Evolutionary conservation across 257 asterid genomes (phyloP).

Genomic region (Capsicum baccatum): DNA sequence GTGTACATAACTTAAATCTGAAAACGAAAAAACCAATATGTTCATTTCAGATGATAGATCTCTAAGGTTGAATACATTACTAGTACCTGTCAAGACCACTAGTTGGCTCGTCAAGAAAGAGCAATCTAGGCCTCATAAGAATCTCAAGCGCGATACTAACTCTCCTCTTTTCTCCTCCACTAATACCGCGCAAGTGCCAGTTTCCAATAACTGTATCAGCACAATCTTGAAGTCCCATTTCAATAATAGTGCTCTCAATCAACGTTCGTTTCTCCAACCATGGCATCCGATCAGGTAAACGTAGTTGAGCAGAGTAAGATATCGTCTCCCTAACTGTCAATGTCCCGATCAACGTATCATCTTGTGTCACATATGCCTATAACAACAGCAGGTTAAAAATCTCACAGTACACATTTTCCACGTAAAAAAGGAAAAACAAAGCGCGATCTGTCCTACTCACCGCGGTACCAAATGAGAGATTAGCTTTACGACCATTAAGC

Average conservation of each 20-base stretch:
- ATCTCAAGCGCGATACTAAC: constrained; percentile 95
- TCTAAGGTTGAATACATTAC: neutral
- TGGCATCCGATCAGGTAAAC: constrained; percentile 86
- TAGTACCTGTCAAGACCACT: constrained; percentile 93
- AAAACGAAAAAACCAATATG: neutral
- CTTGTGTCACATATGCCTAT: constrained; percentile 97
- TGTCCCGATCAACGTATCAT: constrained; percentile 92
- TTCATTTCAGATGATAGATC: neutral
- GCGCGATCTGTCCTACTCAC: constrained; percentile 46
- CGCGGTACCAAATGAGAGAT: constrained; percentile 88
- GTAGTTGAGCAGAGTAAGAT: constrained; percentile 75
- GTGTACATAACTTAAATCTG: neutral
- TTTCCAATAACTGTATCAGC: constrained; percentile 96
- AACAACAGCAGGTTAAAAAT: neutral
- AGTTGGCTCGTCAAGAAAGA: constrained; percentile 95
- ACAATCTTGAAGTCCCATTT: constrained; percentile 98
- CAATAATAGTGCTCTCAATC: constrained; percentile 91
- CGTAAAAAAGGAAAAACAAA: neutral
- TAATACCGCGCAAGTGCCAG: constrained; percentile 94
- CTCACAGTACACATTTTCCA: neutral
- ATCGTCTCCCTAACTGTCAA: constrained; percentile 91
- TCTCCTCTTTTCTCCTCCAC: constrained; percentile 94
- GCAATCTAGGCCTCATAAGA: constrained; percentile 90
- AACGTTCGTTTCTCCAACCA: constrained; percentile 74
- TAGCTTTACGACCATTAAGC: constrained; percentile 92